Conservation (phyloP, 2,329 filamentous ascomycete species). For the Stagonosporopsis rhizophila region DNA sequence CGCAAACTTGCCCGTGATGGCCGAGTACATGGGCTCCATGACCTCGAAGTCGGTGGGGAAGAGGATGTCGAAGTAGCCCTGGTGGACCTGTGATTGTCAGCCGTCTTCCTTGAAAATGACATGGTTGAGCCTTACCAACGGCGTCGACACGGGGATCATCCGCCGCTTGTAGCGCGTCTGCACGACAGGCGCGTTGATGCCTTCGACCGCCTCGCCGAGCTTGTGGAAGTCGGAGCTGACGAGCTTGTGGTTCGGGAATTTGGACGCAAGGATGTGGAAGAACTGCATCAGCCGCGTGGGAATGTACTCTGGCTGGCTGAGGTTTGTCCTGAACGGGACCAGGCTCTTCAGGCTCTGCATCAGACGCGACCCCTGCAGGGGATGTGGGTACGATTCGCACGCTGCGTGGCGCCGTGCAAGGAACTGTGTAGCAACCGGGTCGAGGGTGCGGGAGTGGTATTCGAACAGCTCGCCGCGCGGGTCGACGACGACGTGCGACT, state of each 20-base stretch:
- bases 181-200: constrained; percentile 91
- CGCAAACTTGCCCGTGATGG: constrained; percentile 90
- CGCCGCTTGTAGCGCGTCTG: constrained; percentile 89
- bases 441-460: constrained; percentile 82
- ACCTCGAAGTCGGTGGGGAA: constrained; percentile 96
- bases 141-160: constrained; percentile 89
- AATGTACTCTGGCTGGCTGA: constrained; percentile 88
- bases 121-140: constrained; percentile 69
- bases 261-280: constrained; percentile 86
- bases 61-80: constrained; percentile 98
- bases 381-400: constrained; percentile 65
- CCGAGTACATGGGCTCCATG: constrained; percentile 89
- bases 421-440: constrained; percentile 83
- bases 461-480: constrained; percentile 88
- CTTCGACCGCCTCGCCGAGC: constrained; percentile 81
- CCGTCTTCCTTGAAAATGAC: neutral
- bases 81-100: constrained; percentile 74
- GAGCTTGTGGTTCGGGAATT: constrained; percentile 89
- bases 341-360: constrained; percentile 68
- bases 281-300: constrained; percentile 96
- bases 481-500: constrained; percentile 89
- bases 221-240: constrained; percentile 89
- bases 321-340: constrained; percentile 75
- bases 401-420: constrained; percentile 84
- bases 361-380: constrained; percentile 62